A percentile compares a stretch with the other conserved stretches of the same genome.
phyloP scores from a whole-genome alignment of 257 asterid species.

The Ehretia macrophylla region DNA sequence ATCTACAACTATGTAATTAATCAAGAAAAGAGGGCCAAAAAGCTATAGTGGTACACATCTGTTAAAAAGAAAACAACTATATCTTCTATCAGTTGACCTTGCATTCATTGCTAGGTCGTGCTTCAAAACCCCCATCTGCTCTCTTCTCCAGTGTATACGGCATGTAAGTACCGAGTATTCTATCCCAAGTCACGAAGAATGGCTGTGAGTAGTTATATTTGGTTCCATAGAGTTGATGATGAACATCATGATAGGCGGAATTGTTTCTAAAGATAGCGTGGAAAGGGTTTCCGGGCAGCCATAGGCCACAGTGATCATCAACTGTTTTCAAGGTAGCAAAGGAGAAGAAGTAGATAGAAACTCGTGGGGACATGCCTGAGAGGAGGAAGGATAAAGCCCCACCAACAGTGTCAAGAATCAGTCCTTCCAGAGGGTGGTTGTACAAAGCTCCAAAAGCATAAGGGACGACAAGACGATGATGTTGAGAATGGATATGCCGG shows the following conservation, averaged over 20 bases:
- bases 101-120: conserved; percentile 62
- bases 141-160: conserved; percentile 76
- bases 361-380: conserved; percentile 89
- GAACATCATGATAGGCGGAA: conserved; percentile 88
- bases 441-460: conserved; percentile 89
- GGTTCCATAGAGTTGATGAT: conserved; percentile 83
- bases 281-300: conserved; percentile 88
- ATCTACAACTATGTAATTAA: conserved; percentile 35
- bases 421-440: conserved; percentile 93
- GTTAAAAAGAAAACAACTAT: conserved; percentile 11
- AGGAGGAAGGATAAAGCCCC: conserved; percentile 80
- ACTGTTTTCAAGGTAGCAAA: conserved; percentile 89
- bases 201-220: conserved; percentile 92
- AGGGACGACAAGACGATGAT: conserved; percentile 82
- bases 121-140: conserved; percentile 69
- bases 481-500: conserved; percentile 82
- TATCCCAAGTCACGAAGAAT: conserved; percentile 86
- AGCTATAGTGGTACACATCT: conserved; percentile 36
- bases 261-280: conserved; percentile 68
- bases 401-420: conserved; percentile 79
- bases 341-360: conserved; percentile 88
- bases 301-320: conserved; percentile 88
- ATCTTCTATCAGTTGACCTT: conserved; percentile 39
- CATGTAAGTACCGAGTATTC: conserved; percentile 82
- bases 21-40: conserved; percentile 13